Conservation (phyloP, 2,329 filamentous ascomycete species). For the Fusarium odoratissimum region DNA sequence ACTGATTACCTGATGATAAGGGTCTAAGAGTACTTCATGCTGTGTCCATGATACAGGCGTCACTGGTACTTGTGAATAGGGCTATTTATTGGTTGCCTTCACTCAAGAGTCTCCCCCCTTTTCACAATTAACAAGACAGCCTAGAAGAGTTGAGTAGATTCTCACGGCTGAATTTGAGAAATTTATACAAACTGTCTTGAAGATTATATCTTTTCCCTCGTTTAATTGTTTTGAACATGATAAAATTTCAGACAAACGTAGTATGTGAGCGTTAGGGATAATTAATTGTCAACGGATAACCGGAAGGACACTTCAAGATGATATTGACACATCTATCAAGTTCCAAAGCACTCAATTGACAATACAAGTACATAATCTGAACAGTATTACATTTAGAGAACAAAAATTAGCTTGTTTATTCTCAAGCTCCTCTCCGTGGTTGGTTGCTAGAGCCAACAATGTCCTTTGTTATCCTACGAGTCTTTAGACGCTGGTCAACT, state of each 20-base stretch:
- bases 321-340: not conserved
- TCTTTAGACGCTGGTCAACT: not conserved
- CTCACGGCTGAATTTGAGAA: not conserved
- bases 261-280: not conserved
- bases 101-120: not conserved
- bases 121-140: accelerated
- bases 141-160: not conserved
- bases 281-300: not conserved
- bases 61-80: accelerated
- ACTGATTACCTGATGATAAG: not conserved
- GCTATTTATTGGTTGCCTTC: not conserved
- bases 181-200: not conserved
- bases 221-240: not conserved
- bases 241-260: not conserved
- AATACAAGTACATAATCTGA: not conserved
- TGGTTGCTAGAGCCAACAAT: not conserved
- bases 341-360: not conserved
- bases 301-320: not conserved
- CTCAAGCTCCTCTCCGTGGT: accelerated
- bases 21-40: accelerated
- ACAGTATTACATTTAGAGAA: accelerated
- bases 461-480: not conserved
- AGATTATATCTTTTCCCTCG: accelerated
- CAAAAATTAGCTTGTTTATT: not conserved
- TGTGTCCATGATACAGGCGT: not conserved